phyloP scores from a whole-genome alignment of 176 grass and related monocot genomes.

The Paspalum vaginatum region DNA sequence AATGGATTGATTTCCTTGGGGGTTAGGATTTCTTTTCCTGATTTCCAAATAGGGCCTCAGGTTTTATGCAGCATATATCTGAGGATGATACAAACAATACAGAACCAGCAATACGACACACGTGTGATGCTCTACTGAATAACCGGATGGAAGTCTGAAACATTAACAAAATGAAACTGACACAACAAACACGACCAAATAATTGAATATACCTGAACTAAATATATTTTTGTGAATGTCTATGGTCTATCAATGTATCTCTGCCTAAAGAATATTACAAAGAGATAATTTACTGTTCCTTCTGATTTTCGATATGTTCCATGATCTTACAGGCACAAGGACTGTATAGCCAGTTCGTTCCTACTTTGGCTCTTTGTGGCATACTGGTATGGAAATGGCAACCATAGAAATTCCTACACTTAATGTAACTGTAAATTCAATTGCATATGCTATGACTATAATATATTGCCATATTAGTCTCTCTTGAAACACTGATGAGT shows the following conservation, averaged over 20 bases:
- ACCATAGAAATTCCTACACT: neutral
- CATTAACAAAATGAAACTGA: conserved; percentile 25
- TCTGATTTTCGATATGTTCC: conserved; percentile 24
- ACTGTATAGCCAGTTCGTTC: conserved; percentile 45
- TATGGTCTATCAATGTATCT: neutral
- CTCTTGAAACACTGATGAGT: neutral
- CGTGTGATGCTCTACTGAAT: neutral
- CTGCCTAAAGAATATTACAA: neutral
- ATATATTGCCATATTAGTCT: neutral
- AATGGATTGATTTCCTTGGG: neutral
- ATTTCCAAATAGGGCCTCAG: neutral
- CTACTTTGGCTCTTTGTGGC: conserved; percentile 68
- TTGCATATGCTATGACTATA: neutral
- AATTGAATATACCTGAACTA: conserved; percentile 6
- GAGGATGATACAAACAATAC: conserved; percentile 14
- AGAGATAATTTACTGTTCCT: neutral
- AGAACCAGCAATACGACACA: neutral
- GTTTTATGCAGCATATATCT: neutral
- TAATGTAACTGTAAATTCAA: neutral
- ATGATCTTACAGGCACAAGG: conserved; percentile 59
- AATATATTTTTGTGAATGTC: conserved; percentile 5
- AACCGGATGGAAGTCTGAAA: conserved; percentile 23
- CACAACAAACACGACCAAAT: neutral
- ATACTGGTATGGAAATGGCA: conserved; percentile 53
- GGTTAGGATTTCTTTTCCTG: neutral